phyloP scores from a whole-genome alignment of 2,329 filamentous ascomycete species.

The Colletotrichum aenigma region DNA sequence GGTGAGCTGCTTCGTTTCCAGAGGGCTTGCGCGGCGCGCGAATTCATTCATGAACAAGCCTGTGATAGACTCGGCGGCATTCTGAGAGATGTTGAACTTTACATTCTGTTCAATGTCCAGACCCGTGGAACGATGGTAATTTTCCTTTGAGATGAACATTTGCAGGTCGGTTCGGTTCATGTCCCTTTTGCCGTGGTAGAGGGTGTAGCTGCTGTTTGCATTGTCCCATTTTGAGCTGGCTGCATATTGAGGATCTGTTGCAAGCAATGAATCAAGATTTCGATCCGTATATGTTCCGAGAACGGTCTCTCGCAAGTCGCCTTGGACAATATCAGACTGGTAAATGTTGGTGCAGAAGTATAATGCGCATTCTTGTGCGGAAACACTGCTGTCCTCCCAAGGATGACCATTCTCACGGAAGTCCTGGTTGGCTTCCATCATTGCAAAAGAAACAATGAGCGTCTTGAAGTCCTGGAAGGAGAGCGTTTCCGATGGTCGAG shows the following conservation, averaged over 20 bases:
- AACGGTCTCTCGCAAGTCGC: background rate
- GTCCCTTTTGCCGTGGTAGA: background rate
- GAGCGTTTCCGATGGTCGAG: background rate
- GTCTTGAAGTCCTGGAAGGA: background rate
- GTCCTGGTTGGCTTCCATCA: background rate
- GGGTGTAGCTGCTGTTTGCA: background rate
- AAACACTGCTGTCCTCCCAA: background rate
- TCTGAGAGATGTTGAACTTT: background rate
- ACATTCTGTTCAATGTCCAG: background rate
- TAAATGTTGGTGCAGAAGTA: background rate
- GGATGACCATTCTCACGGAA: background rate
- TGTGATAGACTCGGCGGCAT: background rate
- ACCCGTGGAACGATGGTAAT: too few species aligned
- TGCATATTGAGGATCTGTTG: background rate
- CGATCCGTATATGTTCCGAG: background rate
- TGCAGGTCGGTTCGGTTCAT: background rate
- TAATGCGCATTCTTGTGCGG: background rate
- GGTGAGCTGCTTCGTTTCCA: background rate
- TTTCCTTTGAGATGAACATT: background rate
- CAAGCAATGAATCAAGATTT: background rate
- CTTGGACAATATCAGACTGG: background rate
- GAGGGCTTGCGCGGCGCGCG: background rate
- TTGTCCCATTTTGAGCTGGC: background rate
- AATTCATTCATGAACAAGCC: background rate
- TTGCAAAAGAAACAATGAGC: background rate